Evolutionary conservation across 331 rosid genomes (phyloP).

Genomic region (Cucumis variabilis): DNA sequence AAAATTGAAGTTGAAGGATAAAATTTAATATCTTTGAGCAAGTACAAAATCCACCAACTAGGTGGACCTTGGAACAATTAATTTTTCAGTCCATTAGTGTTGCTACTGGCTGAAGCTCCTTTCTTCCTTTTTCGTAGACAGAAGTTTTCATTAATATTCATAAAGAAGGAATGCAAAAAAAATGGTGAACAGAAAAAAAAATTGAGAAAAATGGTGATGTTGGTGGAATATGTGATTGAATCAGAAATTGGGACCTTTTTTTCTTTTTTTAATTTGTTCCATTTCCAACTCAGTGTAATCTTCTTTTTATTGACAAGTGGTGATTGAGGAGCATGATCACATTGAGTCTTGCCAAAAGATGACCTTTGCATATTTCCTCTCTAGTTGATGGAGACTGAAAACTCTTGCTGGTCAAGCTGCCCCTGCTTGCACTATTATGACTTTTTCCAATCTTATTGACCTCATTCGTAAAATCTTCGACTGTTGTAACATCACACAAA

Average conservation of each 20-base stretch:
- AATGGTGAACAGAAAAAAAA: not conserved
- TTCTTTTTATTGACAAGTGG: slow-evolving; percentile 37
- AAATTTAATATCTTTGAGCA: too few species aligned
- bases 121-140: slow-evolving; percentile 40
- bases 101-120: slow-evolving; percentile 41
- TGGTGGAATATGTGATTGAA: slow-evolving; percentile 2
- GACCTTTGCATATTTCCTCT: slow-evolving; percentile 67
- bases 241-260: not conserved
- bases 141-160: not conserved
- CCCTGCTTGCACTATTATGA: slow-evolving; percentile 55
- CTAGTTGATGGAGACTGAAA: slow-evolving; percentile 58
- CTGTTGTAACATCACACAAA: slow-evolving; percentile 70
- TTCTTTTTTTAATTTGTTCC: slow-evolving; percentile 10
- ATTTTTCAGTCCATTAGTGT: too few species aligned
- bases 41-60: too few species aligned
- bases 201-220: not conserved
- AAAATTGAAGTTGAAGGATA: too few species aligned
- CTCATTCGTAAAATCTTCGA: slow-evolving; percentile 29
- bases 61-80: too few species aligned
- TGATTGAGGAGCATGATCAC: slow-evolving; percentile 49
- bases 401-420: slow-evolving; percentile 54
- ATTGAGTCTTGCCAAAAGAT: slow-evolving; percentile 57
- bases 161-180: slow-evolving; percentile 13
- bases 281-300: slow-evolving; percentile 24
- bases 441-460: not conserved